Evolutionary conservation across 495 filamentous ascomycete genomes (phyloP).

Genomic region (Neurospora sp.): DNA sequence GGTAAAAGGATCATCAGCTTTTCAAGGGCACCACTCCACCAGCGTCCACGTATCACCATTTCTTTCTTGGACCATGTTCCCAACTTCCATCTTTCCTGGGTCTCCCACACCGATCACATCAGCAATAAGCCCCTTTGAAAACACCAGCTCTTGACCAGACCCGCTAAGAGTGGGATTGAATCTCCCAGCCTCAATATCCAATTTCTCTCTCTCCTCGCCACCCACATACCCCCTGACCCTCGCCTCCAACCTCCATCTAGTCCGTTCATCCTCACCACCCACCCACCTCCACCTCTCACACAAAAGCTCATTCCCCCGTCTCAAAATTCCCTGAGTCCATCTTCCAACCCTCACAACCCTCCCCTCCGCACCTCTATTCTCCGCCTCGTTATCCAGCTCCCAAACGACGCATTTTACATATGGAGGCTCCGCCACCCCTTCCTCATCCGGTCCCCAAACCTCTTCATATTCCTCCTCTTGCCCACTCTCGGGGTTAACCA

Average conservation of each 20-base stretch:
- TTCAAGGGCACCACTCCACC: background rate
- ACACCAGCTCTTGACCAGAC: too few relatives aligned
- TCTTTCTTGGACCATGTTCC: background rate
- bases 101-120: background rate
- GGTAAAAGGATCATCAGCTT: background rate
- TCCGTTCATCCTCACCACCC: slow-evolving; percentile 5
- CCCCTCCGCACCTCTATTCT: slow-evolving; percentile 8
- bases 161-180: too few relatives aligned
- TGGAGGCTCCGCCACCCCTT: slow-evolving; percentile 20
- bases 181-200: background rate
- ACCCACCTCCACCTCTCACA: slow-evolving; percentile 10
- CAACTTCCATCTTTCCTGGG: background rate
- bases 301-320: slow-evolving; percentile 4
- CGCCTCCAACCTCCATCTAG: slow-evolving; percentile 8
- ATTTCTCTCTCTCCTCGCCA: background rate
- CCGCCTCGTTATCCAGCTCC: slow-evolving; percentile 27
- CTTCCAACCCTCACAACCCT: slow-evolving; percentile 31
- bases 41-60: background rate
- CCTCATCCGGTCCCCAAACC: slow-evolving; percentile 43
- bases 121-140: background rate
- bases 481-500: slow-evolving; percentile 37
- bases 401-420: slow-evolving; percentile 33
- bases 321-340: slow-evolving; percentile 26
- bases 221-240: slow-evolving; percentile 13
- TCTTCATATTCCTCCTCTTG: slow-evolving; percentile 42